phyloP scores from a whole-genome alignment of 495 filamentous ascomycete species.

The Trypethelium eluteriae region DNA sequence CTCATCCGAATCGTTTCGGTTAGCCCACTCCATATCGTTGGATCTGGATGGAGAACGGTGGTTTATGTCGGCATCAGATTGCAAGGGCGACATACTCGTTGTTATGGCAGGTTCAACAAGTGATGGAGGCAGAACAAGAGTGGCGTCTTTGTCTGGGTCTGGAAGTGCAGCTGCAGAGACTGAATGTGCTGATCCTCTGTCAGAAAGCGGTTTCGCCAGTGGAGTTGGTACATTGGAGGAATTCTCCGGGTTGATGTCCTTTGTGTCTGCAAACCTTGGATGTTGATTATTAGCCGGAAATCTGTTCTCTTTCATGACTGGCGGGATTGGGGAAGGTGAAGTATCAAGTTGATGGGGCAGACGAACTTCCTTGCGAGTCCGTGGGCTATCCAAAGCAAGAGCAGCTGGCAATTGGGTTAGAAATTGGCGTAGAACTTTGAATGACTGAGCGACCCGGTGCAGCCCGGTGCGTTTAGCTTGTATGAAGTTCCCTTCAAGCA shows the following conservation, averaged over 20 bases:
- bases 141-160: slow-evolving; percentile 29
- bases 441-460: slow-evolving; percentile 28
- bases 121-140: slow-evolving; percentile 29
- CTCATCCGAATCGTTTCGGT: not conserved
- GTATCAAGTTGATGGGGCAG: not conserved
- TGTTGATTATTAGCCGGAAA: not conserved
- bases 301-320: not conserved
- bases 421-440: not conserved
- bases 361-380: slow-evolving; percentile 3
- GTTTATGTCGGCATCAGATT: slow-evolving; percentile 5
- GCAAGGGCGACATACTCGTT: not conserved
- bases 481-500: not conserved
- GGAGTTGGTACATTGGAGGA: slow-evolving; percentile 75
- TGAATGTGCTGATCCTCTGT: slow-evolving; percentile 24
- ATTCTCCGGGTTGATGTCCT: slow-evolving; percentile 41
- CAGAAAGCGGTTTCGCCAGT: slow-evolving; percentile 58
- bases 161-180: slow-evolving; percentile 19
- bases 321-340: not conserved
- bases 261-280: not conserved
- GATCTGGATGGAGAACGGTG: not conserved
- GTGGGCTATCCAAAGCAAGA: slow-evolving; percentile 32
- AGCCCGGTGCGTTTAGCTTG: slow-evolving; percentile 29
- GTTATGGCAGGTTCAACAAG: slow-evolving; percentile 18
- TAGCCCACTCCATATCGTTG: not conserved
- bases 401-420: not conserved